phyloP scores from a whole-genome alignment of 306 rosid species.

The Cucurbita ficifolia region DNA sequence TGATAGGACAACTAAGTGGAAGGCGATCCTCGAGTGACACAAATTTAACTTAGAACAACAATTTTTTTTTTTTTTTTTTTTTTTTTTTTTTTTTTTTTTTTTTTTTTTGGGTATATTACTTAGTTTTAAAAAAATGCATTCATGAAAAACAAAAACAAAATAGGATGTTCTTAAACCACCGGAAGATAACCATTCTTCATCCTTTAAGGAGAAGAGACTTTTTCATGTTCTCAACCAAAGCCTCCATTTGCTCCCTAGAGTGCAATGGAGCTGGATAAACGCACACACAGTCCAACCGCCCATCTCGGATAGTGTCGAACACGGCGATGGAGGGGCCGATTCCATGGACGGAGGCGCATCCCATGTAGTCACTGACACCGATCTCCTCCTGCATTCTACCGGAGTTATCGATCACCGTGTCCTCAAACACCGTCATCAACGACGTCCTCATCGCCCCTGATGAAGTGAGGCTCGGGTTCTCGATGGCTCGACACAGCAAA shows the following conservation, averaged over 20 bases:
- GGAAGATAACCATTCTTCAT: neutral
- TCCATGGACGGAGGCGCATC: constrained; percentile 56
- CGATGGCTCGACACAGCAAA: constrained; percentile 41
- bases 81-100: too few relatives aligned
- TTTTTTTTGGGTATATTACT: too few relatives aligned
- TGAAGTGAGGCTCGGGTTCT: constrained; percentile 36
- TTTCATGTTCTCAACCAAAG: constrained; percentile 31
- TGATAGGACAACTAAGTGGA: too few relatives aligned
- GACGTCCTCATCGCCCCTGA: constrained; percentile 38
- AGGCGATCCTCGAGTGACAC: too few relatives aligned
- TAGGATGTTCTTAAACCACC: neutral
- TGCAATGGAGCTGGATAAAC: constrained; percentile 56
- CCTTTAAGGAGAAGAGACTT: constrained; percentile 23
- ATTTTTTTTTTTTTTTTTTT: too few relatives aligned
- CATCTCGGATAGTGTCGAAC: constrained; percentile 38
- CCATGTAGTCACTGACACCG: constrained; percentile 43
- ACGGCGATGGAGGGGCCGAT: constrained; percentile 51
- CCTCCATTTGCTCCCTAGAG: constrained; percentile 35
- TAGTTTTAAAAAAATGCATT: neutral
- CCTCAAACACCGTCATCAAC: constrained; percentile 45
- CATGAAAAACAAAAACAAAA: neutral
- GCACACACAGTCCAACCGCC: constrained; percentile 38
- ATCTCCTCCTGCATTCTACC: constrained; percentile 2
- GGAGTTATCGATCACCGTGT: constrained; percentile 28
- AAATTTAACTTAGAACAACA: too few relatives aligned